Base-by-base conservation (phyloP, 805 yeast genomes). In the Saccharomycopsis babjevae region DNA sequence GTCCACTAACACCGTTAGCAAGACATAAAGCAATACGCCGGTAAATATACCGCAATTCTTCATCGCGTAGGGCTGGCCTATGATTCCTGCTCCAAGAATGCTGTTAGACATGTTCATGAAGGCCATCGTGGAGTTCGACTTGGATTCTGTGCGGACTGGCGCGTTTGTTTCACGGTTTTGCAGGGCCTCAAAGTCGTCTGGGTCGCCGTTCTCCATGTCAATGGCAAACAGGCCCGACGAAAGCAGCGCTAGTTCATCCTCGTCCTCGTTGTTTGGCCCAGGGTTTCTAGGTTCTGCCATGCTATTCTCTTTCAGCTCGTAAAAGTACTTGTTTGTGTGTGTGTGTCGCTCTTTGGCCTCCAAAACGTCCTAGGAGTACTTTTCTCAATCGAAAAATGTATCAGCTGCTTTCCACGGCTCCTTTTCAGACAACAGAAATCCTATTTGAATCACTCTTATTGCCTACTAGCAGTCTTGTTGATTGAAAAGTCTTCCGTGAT, bases 81-180 rank as follows among this genome's bases (percentile, higher is more conserved):
- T 89, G 59, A 93, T 89, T 7, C 98, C 98, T 0, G 98, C 97
- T 0, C 98, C 98, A 6, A 93, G 77, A 63, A 93, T 93, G 20
- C 96, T 86, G 72, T 92, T 92, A 10, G 97, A 96, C 96, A 92
- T 91, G 72, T 93, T 93, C 96, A 92, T 88, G 69, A 92, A 91
- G 5, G 97, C 97, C 89, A 87, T 87, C 61, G 80, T 81, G 79
- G 92, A 78, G 50, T 78, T 79, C 1, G 88, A 82, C 66, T 81
- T 82, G 1, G 43, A 58, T 5, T 32, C 40, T 28, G 16, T 6
- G n/a, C 36, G 8, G 36, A 22, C 34, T 15, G 54, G 34, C 5
- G 11, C n/a, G n/a, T n/a, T n/a, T n/a, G n/a, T n/a, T n/a, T n/a
- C n/a, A n/a, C n/a, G 28, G 7, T 46, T 39, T 11, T 50, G 46